phyloP scores from a whole-genome alignment of 768 basidiomycete genomes.

The Boletus insuetus region DNA sequence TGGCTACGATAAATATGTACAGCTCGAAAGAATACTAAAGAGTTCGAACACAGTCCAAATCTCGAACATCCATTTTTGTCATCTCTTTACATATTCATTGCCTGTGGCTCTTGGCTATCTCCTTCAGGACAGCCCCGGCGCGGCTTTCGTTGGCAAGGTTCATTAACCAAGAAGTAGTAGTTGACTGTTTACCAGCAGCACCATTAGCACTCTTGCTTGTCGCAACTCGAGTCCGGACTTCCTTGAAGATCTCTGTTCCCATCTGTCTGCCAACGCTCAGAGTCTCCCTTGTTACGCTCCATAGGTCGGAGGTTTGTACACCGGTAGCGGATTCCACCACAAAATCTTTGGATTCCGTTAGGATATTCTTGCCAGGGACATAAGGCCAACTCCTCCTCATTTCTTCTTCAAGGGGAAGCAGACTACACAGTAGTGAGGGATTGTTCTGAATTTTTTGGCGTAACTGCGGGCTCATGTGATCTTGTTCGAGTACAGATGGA shows the following conservation, averaged over 20 bases:
- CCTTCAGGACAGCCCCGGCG: constrained; percentile 22
- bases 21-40: neutral
- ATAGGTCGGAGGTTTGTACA: constrained; percentile 5
- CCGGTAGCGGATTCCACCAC: neutral
- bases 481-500: constrained; percentile 53
- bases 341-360: constrained; percentile 9
- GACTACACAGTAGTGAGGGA: constrained; percentile 41
- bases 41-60: neutral
- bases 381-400: constrained; percentile 49
- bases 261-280: constrained; percentile 11
- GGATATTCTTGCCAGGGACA: constrained; percentile 24
- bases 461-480: constrained; percentile 33
- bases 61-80: neutral
- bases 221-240: constrained; percentile 15
- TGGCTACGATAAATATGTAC: neutral
- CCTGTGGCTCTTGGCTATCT: constrained; percentile 9
- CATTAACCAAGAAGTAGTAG: constrained; percentile 23
- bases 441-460: constrained; percentile 36
- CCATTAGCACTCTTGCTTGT: constrained; percentile 9
- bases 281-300: constrained; percentile 20
- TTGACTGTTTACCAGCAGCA: constrained; percentile 9
- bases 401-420: constrained; percentile 53
- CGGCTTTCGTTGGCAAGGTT: constrained; percentile 25
- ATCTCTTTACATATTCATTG: neutral
- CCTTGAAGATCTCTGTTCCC: constrained; percentile 21